Evolutionary conservation across 768 basidiomycete genomes (phyloP), one percentile per base, ranked within the genome.

Genomic region (Tricholoma matsutake): DNA sequence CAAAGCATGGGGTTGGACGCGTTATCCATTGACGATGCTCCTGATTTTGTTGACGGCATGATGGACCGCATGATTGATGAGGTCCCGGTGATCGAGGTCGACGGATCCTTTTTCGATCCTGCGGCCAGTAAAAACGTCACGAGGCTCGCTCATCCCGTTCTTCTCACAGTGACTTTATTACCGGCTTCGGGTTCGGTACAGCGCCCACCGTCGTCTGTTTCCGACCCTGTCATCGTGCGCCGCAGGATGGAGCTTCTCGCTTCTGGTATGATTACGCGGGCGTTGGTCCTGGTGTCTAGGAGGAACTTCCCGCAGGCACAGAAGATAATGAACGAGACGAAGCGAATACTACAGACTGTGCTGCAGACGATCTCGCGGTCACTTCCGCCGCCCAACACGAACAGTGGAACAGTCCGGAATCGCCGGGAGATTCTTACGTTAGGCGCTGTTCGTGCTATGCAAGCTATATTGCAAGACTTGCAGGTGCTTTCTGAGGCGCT

Each of bases 31-130:
- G 89, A 87, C 2, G 92, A 93, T 63, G 74, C 83, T 11, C 76
- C 82, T 1, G 88, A 92, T 72, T 87, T 94, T 65, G 83, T 86
- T 55, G 91, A 93, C 61, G 93, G 94, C 34, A 92, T 94, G 91
- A 93, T 94, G 90, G 94, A 95, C 64, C 82, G 89, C 51, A 92
- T 98, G 91, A 95, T 97, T 51, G 97, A 99, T 69, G 97, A 99
- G 68, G 91, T 97, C 9, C 97, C 96, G 1, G 92, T 98, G 9
- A 86, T 96, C 54, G 96, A 98, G 72, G 92, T 98, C 13, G 96
- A 98, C 64, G 95, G 95, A 7, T 88, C 92, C 31, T 98, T 94
- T 84, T 93, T 88, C 71, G 96, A 98, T 73, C 96, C 96, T 1
- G 83, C 86, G 0, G 91, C 89, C 6, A 80, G 81, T 45, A 92